phyloP scores from a whole-genome alignment of 2,329 filamentous ascomycete genomes.

The Fusarium beomiforme region DNA sequence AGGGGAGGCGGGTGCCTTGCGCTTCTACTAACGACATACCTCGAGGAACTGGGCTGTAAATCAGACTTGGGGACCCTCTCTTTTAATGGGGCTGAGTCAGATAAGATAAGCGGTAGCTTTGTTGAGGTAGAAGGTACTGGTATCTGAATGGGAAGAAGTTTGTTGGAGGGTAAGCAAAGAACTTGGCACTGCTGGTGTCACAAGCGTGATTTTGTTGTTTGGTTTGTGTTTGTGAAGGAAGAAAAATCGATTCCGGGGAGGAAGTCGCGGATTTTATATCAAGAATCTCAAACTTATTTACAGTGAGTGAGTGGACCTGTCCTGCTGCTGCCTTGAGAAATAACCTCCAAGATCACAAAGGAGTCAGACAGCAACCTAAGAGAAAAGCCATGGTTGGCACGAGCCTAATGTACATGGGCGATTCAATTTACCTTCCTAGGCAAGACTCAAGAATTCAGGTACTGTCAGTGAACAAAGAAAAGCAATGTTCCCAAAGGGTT shows the following conservation, averaged over 20 bases:
- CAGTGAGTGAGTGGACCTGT: constrained; percentile 15
- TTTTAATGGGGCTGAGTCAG: constrained; percentile 15
- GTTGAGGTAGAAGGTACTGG: not conserved
- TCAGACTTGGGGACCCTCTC: constrained; percentile 15
- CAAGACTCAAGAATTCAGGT: not conserved
- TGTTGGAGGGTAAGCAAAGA: not conserved
- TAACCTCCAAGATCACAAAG: constrained; percentile 5
- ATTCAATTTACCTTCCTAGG: not conserved
- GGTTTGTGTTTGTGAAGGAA: not conserved
- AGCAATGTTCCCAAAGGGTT: not conserved
- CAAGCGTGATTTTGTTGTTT: not conserved
- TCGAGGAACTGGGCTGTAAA: constrained; percentile 28
- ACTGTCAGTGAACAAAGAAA: not conserved
- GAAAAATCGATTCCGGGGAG: not conserved
- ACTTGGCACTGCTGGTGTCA: not conserved
- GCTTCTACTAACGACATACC: constrained; percentile 28
- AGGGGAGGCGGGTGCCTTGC: not conserved
- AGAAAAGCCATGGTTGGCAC: not conserved
- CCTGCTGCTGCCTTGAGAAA: constrained; percentile 34
- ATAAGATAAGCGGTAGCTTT: not conserved
- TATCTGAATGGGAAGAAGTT: not conserved
- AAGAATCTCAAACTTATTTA: not conserved
- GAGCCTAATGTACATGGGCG: not conserved
- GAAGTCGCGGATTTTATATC: constrained; percentile 6
- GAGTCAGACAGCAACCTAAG: constrained; percentile 14